A percentile compares a stretch with the other conserved stretches of the same genome.
Evolutionary conservation across 2,329 filamentous ascomycete genomes (phyloP).

Genomic region (Alternaria longipes): DNA sequence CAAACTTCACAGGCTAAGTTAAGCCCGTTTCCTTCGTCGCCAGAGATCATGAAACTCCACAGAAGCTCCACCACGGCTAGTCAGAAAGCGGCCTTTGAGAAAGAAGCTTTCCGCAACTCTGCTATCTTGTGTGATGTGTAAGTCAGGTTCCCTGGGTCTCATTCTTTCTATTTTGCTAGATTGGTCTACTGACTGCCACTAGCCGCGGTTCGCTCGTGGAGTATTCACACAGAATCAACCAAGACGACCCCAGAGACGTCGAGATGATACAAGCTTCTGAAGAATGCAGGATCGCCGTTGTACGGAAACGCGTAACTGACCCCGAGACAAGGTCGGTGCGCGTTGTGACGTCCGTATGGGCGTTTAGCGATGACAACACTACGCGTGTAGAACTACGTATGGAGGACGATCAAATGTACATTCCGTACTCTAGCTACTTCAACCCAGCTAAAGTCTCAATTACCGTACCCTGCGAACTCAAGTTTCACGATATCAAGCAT

Average conservation of each 20-base stretch:
- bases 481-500: conserved; percentile 52
- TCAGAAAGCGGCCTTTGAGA: conserved; percentile 52
- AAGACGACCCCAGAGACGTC: conserved; percentile 49
- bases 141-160: conserved; percentile 14
- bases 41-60: conserved; percentile 36
- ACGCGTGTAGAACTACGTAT: conserved; percentile 56
- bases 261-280: conserved; percentile 53
- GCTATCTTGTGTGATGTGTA: conserved; percentile 57
- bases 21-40: conserved; percentile 28
- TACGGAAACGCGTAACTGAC: conserved; percentile 54
- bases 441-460: conserved; percentile 56
- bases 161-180: neutral
- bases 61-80: conserved; percentile 46
- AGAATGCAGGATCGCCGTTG: conserved; percentile 54
- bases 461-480: conserved; percentile 50
- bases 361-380: conserved; percentile 54
- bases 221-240: conserved; percentile 51
- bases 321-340: conserved; percentile 45
- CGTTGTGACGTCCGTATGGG: conserved; percentile 57
- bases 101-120: conserved; percentile 54
- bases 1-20: conserved; percentile 30
- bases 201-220: conserved; percentile 54
- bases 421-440: conserved; percentile 59
- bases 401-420: conserved; percentile 52
- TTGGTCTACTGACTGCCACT: conserved; percentile 7